phyloP scores from a whole-genome alignment of 768 basidiomycete genomes.

The Candolleomyces efflorescens region DNA sequence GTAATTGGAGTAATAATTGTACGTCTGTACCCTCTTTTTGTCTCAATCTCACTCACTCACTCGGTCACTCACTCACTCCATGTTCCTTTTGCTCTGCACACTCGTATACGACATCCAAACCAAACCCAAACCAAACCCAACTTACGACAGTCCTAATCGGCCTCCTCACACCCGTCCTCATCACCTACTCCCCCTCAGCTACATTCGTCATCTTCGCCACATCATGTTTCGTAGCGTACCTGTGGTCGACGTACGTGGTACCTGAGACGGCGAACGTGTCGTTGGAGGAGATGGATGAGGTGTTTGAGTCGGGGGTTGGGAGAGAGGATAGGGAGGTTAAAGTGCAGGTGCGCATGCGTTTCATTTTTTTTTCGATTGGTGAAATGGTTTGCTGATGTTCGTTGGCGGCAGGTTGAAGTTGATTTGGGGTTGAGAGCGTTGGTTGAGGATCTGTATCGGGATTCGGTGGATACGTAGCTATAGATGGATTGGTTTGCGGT shows the following conservation, averaged over 20 bases:
- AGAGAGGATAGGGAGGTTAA: constrained; percentile 48
- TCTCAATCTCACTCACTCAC: no score
- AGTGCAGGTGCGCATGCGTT: constrained; percentile 40
- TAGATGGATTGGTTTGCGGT: not conserved
- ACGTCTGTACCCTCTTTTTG: constrained; percentile 17
- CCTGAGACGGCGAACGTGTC: constrained; percentile 78
- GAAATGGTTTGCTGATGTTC: not conserved
- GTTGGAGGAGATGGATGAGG: constrained; percentile 69
- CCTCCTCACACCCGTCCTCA: constrained; percentile 61
- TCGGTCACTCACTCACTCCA: no score
- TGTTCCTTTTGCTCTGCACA: no score
- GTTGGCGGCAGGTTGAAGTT: constrained; percentile 44
- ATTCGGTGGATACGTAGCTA: not conserved
- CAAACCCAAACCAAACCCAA: not conserved
- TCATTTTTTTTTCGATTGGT: not conserved
- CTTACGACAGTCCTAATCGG: constrained; percentile 69
- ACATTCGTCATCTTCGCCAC: constrained; percentile 67
- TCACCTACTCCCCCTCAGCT: constrained; percentile 57
- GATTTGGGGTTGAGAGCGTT: constrained; percentile 49
- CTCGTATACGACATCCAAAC: not conserved
- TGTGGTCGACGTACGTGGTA: constrained; percentile 67
- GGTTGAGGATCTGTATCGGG: constrained; percentile 32
- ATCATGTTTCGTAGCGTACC: constrained; percentile 61
- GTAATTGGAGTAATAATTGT: constrained; percentile 88
- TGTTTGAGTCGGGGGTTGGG: constrained; percentile 60